phyloP scores from a whole-genome alignment of 495 filamentous ascomycete genomes.

The Xylaria telfairii region DNA sequence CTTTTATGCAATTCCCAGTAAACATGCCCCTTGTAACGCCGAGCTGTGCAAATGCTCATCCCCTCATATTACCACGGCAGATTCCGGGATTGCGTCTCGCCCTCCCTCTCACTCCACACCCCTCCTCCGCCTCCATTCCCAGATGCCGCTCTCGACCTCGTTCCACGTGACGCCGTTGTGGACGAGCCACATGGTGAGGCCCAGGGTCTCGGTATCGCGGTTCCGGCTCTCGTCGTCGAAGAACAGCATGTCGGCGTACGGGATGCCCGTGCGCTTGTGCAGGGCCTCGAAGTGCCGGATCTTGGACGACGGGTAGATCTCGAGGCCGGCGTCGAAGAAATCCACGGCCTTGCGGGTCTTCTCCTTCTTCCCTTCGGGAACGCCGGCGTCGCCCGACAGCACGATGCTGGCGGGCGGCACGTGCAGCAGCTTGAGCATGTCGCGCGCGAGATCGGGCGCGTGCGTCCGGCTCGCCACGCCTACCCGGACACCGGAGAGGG shows the following conservation, averaged over 20 bases:
- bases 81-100: neutral
- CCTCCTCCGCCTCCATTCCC: slow-evolving; percentile 80
- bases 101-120: slow-evolving; percentile 43
- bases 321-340: slow-evolving; percentile 78
- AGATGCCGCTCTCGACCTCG: slow-evolving; percentile 80
- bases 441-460: slow-evolving; percentile 77
- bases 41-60: neutral
- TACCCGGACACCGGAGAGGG: slow-evolving; percentile 61
- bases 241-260: slow-evolving; percentile 88
- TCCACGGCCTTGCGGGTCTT: slow-evolving; percentile 66
- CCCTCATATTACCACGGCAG: neutral
- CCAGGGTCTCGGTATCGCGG: slow-evolving; percentile 80
- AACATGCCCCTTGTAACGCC: neutral
- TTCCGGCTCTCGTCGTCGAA: slow-evolving; percentile 95
- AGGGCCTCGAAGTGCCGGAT: slow-evolving; percentile 80
- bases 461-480: slow-evolving; percentile 84
- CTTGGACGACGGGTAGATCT: slow-evolving; percentile 92
- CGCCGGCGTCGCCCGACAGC: no score
- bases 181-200: slow-evolving; percentile 83
- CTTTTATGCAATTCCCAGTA: slow-evolving; percentile 6
- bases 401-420: slow-evolving; percentile 56
- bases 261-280: slow-evolving; percentile 67
- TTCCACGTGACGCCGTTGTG: slow-evolving; percentile 77
- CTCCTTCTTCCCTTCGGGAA: slow-evolving; percentile 22
- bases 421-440: slow-evolving; percentile 78